Base-by-base conservation (phyloP, 306 rosid species). In the Chamaecrista fasciculata region DNA sequence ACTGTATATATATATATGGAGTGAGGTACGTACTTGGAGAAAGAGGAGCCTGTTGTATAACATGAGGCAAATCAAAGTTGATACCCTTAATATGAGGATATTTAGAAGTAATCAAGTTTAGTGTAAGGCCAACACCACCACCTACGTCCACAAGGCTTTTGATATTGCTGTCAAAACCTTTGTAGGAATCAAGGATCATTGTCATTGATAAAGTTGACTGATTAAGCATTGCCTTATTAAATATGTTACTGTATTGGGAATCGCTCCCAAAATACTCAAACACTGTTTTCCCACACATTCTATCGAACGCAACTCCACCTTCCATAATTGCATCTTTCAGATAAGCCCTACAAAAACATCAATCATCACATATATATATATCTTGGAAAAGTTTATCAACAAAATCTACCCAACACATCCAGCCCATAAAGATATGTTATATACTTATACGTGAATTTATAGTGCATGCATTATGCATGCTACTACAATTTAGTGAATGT, bases 171-270 rank as follows among this genome's bases (percentile, higher is more conserved):
- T 64, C 60, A 58, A 84, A 63, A 2, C 81, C 85, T 11, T 71
- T 51, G 75, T 73, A 80, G 8, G 28, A 8, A 12, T 73, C 47
- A 1, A 84, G 78, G 11, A 69, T 8, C 39, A 61, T 73, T 24
- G 76, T 76, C 0, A 56, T 6, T 24, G 47, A 36, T 19, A 69
- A 39, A 1, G 78, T 69, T 4, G 84, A 16, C 10, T 11, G 49
- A 28, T 72, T 71, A 3, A 67, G 7, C 85, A 81, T 78, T 25
- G 80, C 78, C 8, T 31, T 62, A 73, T 84, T 81, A 50, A 75
- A 75, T 5, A 72, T 52, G 8, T 68, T 16, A 61, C 53, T 69
- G 16, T 69, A 72, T 33, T 48, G 57, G 3, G 14, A 51, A 15
- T 81, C 71, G 51, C 18, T 3, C 11, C 29, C n/a, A 2, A 53